phyloP scores from a whole-genome alignment of 345 rosid species.

The Capsella bursapastoris region DNA sequence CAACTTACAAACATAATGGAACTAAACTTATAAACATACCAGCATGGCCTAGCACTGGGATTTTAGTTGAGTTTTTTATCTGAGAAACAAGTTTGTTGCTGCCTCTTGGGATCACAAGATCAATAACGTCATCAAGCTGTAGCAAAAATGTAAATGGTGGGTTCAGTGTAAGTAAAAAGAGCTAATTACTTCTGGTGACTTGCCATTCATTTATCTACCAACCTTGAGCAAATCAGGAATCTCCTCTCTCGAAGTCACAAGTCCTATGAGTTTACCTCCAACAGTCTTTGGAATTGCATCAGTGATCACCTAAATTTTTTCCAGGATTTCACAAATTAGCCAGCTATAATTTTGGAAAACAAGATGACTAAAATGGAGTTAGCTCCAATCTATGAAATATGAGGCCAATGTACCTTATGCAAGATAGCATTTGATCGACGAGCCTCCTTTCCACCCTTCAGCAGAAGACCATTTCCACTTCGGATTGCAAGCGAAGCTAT shows the following conservation, averaged over 20 bases:
- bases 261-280: slow-evolving; percentile 86
- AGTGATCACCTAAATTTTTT: slow-evolving; percentile 70
- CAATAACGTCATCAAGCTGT: slow-evolving; percentile 98
- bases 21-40: slow-evolving; percentile 50
- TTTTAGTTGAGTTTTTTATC: slow-evolving; percentile 89
- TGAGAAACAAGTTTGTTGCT: slow-evolving; percentile 94
- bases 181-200: slow-evolving; percentile 17
- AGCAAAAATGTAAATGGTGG: slow-evolving; percentile 37
- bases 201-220: slow-evolving; percentile 32
- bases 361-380: background rate
- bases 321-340: slow-evolving; percentile 5
- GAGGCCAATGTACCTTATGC: slow-evolving; percentile 65
- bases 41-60: slow-evolving; percentile 97
- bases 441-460: slow-evolving; percentile 99
- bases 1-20: slow-evolving; percentile 10
- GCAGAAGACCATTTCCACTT: slow-evolving; percentile 92
- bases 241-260: slow-evolving; percentile 93
- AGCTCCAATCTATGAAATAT: slow-evolving; percentile 17
- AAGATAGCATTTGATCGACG: slow-evolving; percentile 87
- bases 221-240: slow-evolving; percentile 98
- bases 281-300: slow-evolving; percentile 81
- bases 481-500: slow-evolving; percentile 94
- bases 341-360: slow-evolving; percentile 18
- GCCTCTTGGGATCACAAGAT: slow-evolving; percentile 99
- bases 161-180: slow-evolving; percentile 30